phyloP scores from a whole-genome alignment of 345 rosid genomes.

The Murraya koenigii region DNA sequence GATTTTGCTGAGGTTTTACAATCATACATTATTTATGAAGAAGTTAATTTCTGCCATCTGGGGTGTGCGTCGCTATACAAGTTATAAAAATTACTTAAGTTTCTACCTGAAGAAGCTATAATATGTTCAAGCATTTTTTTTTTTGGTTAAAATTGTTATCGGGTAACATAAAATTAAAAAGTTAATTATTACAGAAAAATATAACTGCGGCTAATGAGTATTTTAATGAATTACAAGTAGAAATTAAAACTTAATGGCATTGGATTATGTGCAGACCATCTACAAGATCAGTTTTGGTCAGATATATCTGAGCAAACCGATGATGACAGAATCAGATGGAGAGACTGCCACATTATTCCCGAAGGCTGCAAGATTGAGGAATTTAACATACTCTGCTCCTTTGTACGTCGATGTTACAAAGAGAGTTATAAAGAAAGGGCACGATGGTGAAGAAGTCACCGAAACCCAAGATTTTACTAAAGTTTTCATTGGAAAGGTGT shows the following conservation, averaged over 20 bases:
- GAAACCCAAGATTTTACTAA: slow-evolving; percentile 89
- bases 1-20: slow-evolving; percentile 79
- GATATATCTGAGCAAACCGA: slow-evolving; percentile 96
- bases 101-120: no score
- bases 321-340: slow-evolving; percentile 99
- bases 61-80: no score
- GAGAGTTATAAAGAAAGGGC: slow-evolving; percentile 93
- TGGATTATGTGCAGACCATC: slow-evolving; percentile 67
- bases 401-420: slow-evolving; percentile 89
- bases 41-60: no score
- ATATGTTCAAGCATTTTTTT: no score
- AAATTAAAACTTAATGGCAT: not conserved
- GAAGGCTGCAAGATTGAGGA: slow-evolving; percentile 96
- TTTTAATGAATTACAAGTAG: not conserved
- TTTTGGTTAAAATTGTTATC: no score
- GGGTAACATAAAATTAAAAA: no score
- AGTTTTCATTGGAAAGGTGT: slow-evolving; percentile 88
- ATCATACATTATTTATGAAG: no score
- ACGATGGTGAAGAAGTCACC: slow-evolving; percentile 97
- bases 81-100: no score
- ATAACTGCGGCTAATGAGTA: no score
- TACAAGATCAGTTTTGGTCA: slow-evolving; percentile 95
- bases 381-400: slow-evolving; percentile 93
- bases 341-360: slow-evolving; percentile 96
- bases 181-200: no score